phyloP scores from a whole-genome alignment of 306 rosid species.

The Sphenostylis stenocarpa region DNA sequence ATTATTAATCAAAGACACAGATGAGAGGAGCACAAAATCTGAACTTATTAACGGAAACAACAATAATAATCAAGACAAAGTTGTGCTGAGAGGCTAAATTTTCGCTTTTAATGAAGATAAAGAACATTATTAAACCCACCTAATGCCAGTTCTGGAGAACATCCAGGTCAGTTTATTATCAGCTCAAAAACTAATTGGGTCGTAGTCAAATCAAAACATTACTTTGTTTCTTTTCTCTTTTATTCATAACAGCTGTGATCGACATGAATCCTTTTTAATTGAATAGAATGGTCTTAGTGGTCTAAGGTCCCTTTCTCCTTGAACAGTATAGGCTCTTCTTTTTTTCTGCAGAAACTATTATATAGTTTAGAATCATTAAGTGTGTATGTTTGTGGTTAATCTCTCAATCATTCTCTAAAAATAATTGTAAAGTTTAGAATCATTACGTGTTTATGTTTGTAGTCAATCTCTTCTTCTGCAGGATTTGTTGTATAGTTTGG shows the following conservation, averaged over 20 bases:
- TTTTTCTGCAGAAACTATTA: neutral
- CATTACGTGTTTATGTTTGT: neutral
- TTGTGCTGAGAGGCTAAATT: neutral
- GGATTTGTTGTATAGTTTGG: too few species aligned
- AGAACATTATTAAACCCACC: constrained; percentile 22
- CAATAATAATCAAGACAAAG: neutral
- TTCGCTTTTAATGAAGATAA: neutral
- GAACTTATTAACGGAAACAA: neutral
- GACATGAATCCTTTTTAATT: constrained; percentile 41
- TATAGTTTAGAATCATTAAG: neutral
- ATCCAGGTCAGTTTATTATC: constrained; percentile 30
- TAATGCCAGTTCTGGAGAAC: constrained; percentile 23
- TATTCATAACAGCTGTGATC: constrained; percentile 44
- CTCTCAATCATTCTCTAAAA: neutral
- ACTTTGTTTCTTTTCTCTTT: constrained; percentile 34
- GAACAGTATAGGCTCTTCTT: constrained; percentile 28
- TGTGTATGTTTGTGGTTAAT: neutral
- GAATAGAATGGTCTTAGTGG: constrained; percentile 33
- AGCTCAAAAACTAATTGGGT: constrained; percentile 28
- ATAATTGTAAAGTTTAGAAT: neutral
- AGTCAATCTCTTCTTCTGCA: too few species aligned
- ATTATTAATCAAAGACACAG: neutral
- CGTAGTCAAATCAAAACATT: constrained; percentile 34
- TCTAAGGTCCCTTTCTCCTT: constrained; percentile 40
- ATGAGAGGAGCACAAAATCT: neutral